Percentiles rank a stretch among this genome's conserved stretches.
Evolutionary conservation across 2,329 filamentous ascomycete species (phyloP).

Genomic region (Cercospora zeae-maydis): DNA sequence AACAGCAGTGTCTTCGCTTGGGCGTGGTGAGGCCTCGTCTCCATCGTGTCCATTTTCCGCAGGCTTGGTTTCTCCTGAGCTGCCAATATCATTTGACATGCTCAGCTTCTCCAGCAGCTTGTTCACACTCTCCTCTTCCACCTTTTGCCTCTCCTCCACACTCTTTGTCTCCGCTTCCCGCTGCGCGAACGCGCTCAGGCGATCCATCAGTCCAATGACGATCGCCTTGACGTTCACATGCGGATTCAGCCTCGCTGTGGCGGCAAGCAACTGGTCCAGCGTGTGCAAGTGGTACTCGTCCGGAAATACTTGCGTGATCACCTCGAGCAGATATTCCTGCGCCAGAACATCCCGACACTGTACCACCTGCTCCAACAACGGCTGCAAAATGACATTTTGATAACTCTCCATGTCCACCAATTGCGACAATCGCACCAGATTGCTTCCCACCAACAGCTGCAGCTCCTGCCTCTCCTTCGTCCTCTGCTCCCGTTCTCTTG

Average conservation of each 20-base stretch:
- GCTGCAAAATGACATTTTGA: conserved; percentile 82
- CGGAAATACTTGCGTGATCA: conserved; percentile 97
- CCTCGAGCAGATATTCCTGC: conserved; percentile 95
- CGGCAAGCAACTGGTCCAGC: conserved; percentile 88
- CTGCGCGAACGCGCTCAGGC: conserved; percentile 89
- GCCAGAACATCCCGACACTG: conserved; percentile 95
- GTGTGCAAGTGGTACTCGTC: conserved; percentile 98
- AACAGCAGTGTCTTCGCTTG: conserved; percentile 22
- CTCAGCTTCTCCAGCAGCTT: conserved; percentile 74
- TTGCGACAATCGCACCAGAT: conserved; percentile 90
- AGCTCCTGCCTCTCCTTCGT: conserved; percentile 94
- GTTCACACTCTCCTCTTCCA: conserved; percentile 78
- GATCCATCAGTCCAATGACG: conserved; percentile 96
- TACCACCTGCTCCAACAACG: conserved; percentile 91
- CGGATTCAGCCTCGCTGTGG: conserved; percentile 87
- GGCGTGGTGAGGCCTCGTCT: conserved; percentile 22
- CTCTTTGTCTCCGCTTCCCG: conserved; percentile 72
- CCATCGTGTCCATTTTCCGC: conserved; percentile 30
- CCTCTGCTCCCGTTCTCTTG: conserved; percentile 85
- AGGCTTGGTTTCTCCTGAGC: conserved; percentile 33
- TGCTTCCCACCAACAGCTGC: conserved; percentile 92
- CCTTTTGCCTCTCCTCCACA: conserved; percentile 67
- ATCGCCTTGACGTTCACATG: conserved; percentile 98
- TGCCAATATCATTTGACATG: conserved; percentile 56
- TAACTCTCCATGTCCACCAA: conserved; percentile 93